Evolutionary conservation across 1,284 basidiomycete species (phyloP).

Genomic region (Ganoderma meredithae): DNA sequence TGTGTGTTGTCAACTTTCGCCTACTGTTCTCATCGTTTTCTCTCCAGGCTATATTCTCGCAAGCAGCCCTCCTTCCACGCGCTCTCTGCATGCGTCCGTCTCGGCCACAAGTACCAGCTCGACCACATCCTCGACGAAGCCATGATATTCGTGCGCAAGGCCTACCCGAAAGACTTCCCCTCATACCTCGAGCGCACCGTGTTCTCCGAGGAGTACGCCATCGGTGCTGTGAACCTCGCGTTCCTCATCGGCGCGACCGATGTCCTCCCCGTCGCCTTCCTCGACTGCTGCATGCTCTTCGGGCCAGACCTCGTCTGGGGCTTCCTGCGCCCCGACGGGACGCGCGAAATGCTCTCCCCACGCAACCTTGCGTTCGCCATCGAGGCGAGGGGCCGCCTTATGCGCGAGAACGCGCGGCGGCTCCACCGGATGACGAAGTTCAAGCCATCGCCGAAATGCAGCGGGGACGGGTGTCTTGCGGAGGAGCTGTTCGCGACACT

Average conservation of each 20-base stretch:
- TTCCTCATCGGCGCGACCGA: background rate
- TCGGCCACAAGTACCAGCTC: conserved; percentile 17
- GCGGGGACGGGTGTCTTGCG: background rate
- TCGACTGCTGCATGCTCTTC: conserved; percentile 5
- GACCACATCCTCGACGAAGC: conserved; percentile 3
- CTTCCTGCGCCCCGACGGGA: conserved; percentile 13
- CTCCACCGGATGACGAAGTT: background rate
- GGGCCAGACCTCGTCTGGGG: conserved; percentile 5
- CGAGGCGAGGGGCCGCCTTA: conserved; percentile 1
- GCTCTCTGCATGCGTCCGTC: conserved; percentile 8
- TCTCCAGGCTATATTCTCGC: background rate
- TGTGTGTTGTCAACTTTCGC: background rate
- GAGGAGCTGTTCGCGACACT: background rate
- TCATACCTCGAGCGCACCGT: conserved; percentile 4
- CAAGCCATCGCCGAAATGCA: background rate
- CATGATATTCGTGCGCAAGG: background rate
- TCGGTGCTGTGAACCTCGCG: conserved; percentile 13
- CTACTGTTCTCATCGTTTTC: background rate
- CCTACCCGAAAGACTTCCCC: background rate
- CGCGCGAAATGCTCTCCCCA: conserved; percentile 5
- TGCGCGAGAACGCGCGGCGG: background rate
- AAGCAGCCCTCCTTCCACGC: background rate
- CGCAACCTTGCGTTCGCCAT: conserved; percentile 8
- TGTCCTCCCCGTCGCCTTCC: background rate
- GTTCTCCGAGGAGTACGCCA: conserved; percentile 8